Base-by-base conservation (phyloP, 2,329 filamentous ascomycete genomes). In the Penicillium sp. region DNA sequence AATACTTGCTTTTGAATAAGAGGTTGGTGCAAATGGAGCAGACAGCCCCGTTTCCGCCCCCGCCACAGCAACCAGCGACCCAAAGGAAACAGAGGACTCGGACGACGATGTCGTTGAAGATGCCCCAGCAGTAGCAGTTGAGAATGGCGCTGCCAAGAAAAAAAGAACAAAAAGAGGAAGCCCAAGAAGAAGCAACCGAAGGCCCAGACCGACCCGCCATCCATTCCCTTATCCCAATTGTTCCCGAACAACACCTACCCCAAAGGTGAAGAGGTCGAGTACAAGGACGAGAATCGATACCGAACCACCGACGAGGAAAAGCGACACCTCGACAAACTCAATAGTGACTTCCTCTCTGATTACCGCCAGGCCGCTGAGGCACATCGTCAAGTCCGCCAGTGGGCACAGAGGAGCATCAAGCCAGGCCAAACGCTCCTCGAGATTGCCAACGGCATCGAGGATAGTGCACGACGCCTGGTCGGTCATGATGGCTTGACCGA, bases 351-450 rank as follows among this genome's bases (percentile, higher is more conserved):
- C 60, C 71, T 84, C 18, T 70, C 68, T 26, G 74, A 83, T 51
- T 84, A 84, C 65, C 79, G 81, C 43, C 75, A 83, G 66, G 81
- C 79, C 8, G 81, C 81, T 0, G 81, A 84, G 61, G 72, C 81
- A 44, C 81, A 84, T 65, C 76, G 81, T 43, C 78, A 84, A 64
- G 79, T 81, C 45, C 78, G 81, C 16, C 74, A 76, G 42, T 81
- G 76, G 65, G 76, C 76, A 7, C 78, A 79, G 61, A 55, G 64
- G n/a, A 74, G 72, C 54, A 78, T 78, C 62, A 79, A 79, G 64
- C 81, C 81, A 0, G 81, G 81, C 11, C 67, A 74, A 51, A 74
- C 70, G 39, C 67, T 84, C 44, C 76, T 70, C 6, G 71, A 77
- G 32, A 77, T 84, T 57, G 81, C 80, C 1, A 72, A 78, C 53